Percentiles rank a stretch among this genome's conserved stretches.
phyloP scores from a whole-genome alignment of 306 rosid genomes.

The Trifolium dubium region DNA sequence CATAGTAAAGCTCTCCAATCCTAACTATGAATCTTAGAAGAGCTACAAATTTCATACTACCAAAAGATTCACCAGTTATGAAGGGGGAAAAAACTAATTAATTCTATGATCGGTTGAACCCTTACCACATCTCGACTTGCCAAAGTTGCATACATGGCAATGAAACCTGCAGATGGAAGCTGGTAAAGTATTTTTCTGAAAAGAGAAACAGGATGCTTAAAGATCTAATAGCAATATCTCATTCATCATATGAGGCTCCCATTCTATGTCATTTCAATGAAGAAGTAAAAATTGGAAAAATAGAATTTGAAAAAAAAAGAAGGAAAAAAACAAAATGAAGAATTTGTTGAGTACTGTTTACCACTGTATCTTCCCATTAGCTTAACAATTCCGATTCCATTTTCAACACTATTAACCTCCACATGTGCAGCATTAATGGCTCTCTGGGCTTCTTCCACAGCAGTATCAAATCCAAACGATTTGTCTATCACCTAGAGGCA shows the following conservation, averaged over 20 bases:
- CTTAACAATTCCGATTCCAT: slow-evolving; percentile 91
- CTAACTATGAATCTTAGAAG: background rate
- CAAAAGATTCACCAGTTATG: slow-evolving; percentile 27
- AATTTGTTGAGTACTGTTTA: slow-evolving; percentile 42
- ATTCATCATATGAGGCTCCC: slow-evolving; percentile 18
- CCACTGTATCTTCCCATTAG: slow-evolving; percentile 98
- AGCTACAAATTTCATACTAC: slow-evolving; percentile 28
- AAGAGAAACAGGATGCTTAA: slow-evolving; percentile 43
- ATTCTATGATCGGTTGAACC: slow-evolving; percentile 33
- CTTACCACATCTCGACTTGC: slow-evolving; percentile 99
- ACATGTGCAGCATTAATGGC: slow-evolving; percentile 97
- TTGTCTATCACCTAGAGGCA: slow-evolving; percentile 87
- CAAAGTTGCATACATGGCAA: slow-evolving; percentile 90
- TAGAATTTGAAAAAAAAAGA: slow-evolving; percentile 10
- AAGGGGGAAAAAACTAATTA: slow-evolving; percentile 14
- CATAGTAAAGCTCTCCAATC: background rate
- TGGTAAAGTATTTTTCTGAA: slow-evolving; percentile 43
- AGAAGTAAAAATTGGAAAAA: slow-evolving; percentile 21
- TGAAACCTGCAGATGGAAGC: slow-evolving; percentile 81
- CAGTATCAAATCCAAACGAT: slow-evolving; percentile 98
- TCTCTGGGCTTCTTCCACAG: slow-evolving; percentile 98
- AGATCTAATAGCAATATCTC: slow-evolving; percentile 31
- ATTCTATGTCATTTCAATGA: slow-evolving; percentile 29
- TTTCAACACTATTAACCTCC: slow-evolving; percentile 91
- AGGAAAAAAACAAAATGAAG: background rate